Evolutionary conservation across 495 filamentous ascomycete genomes (phyloP), one percentile per base, ranked within the genome.

Genomic region (Pyrenula massariospora): DNA sequence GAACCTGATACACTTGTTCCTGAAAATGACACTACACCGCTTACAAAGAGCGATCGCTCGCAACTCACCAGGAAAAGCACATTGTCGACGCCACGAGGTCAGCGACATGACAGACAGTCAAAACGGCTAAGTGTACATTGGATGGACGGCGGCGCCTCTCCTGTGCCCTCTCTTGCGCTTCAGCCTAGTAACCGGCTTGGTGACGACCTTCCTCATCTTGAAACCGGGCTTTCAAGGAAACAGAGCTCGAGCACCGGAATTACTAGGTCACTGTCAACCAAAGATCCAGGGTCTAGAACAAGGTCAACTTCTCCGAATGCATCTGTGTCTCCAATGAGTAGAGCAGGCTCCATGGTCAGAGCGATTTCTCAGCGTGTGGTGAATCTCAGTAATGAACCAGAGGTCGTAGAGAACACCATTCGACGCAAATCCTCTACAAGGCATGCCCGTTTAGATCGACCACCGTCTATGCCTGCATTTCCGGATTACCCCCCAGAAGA

Each of bases 341-440:
- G 89, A 61, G 88, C 93, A 55, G 87, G 91, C 25, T 94, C 91
- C 2, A 93, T 97, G 63, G 85, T 99, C 69, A 87, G 91, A 61
- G 91, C 91, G 61, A 94, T 97, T 83, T 96, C 94, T 20, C 90
- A 96, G 70, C 90, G 93, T 68, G 90, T 99, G 56, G 93, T 97
- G 63, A 96, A 96, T 66, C 76, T 99, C 57, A 95, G 92, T 72
- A 95, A 93, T 64, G 91, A 96, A 61, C 80, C 84, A 8, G 83
- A 86, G 59, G 72, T 88, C 36, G 77, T 93, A 20, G 88, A 92
- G 59, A 84, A 89, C 59, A 80, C 78, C n/a, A 77, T 86, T 24
- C 74, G 81, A 54, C 77, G 86, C 58, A 82, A 89, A 57, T 83
- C 86, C 53, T 80, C 77, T 3, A 63, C 73, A 48, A 77, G 71